Evolutionary conservation across 768 basidiomycete genomes (phyloP), one percentile per base, ranked within the genome.

Genomic region (Hericium erinaceus): DNA sequence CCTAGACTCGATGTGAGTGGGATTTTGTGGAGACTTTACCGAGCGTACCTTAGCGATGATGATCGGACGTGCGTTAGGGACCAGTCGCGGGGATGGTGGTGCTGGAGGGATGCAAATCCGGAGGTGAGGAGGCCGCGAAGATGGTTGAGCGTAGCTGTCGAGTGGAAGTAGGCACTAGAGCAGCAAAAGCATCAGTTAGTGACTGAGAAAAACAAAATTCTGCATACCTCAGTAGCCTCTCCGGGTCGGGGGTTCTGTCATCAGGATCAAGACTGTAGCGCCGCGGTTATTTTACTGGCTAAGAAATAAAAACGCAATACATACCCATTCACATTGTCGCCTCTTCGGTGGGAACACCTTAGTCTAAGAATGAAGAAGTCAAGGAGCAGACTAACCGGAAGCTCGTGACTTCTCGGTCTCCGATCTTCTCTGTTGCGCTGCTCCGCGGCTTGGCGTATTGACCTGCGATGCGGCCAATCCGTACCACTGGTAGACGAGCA

Each of bases 401-500:
- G 68, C 89, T 95, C 53, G 86, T 71, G 0, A 98, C 87, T 63
- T 92, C 82, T 37, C 75, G 79, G 51, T 84, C 86, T 15, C 82
- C 84, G 9, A 95, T 77, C 58, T 78, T 82, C 70, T 99, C 95
- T 12, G 80, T 90, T 11, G 76, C 73, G 66, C 88, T 94, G 65
- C 88, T 91, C 56, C 95, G 79, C 1, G 95, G 97, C 69, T 95
- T 97, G 15, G 95, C 94, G 63, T 95, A 97, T 69, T 97, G 95
- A 0, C 95, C 95, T 0, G 95, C 97, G 60, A 98, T 98, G 11
- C 97, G 82, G 6, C 91, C 91, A 54, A 93, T 83, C 38, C 90
- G 84, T 64, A 97, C 95, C 39, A 98, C 87, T n/a, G 95, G 97
- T 37, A 93, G 74, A 50, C 94, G 84, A 4, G 86, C 90, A 54